Conservation (phyloP, 2,329 filamentous ascomycete genomes). For the Talaromyces rugulosus region DNA sequence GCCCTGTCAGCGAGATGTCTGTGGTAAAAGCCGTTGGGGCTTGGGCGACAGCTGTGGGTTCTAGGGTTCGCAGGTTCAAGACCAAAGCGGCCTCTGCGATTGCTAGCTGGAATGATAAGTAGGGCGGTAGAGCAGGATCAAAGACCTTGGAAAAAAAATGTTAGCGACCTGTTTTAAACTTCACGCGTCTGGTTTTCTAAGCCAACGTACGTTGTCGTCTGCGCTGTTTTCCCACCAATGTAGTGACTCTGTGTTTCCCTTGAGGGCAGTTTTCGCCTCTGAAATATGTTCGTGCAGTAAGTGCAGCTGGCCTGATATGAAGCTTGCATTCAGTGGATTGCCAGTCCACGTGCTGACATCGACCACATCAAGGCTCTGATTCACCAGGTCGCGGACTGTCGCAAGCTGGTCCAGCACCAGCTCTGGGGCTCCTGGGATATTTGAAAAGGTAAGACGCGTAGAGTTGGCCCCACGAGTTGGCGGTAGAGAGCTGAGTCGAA, state of each 20-base stretch:
- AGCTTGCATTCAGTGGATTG: slow-evolving; percentile 55
- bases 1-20: slow-evolving; percentile 58
- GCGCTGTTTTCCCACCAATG: slow-evolving; percentile 55
- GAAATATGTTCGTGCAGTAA: slow-evolving; percentile 58
- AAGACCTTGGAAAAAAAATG: slow-evolving; percentile 44
- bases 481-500: slow-evolving; percentile 59
- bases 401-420: slow-evolving; percentile 67
- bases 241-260: slow-evolving; percentile 48
- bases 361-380: slow-evolving; percentile 77
- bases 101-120: slow-evolving; percentile 68
- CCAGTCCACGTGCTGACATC: slow-evolving; percentile 71
- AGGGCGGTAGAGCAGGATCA: slow-evolving; percentile 58
- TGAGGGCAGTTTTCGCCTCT: slow-evolving; percentile 57
- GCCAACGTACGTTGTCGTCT: slow-evolving; percentile 50
- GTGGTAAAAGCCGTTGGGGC: slow-evolving; percentile 63
- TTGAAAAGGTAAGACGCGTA: slow-evolving; percentile 51
- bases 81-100: slow-evolving; percentile 68
- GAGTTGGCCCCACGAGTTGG: slow-evolving; percentile 48
- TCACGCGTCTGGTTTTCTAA: not conserved
- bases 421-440: slow-evolving; percentile 51
- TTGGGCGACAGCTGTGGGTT: slow-evolving; percentile 57
- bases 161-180: not conserved
- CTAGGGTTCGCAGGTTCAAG: slow-evolving; percentile 65
- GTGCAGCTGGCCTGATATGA: slow-evolving; percentile 56
- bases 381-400: slow-evolving; percentile 70